Percentiles rank a stretch among this genome's conserved stretches.
Conservation (phyloP, 768 basidiomycete species). For the Leccinum subgranulosum region DNA sequence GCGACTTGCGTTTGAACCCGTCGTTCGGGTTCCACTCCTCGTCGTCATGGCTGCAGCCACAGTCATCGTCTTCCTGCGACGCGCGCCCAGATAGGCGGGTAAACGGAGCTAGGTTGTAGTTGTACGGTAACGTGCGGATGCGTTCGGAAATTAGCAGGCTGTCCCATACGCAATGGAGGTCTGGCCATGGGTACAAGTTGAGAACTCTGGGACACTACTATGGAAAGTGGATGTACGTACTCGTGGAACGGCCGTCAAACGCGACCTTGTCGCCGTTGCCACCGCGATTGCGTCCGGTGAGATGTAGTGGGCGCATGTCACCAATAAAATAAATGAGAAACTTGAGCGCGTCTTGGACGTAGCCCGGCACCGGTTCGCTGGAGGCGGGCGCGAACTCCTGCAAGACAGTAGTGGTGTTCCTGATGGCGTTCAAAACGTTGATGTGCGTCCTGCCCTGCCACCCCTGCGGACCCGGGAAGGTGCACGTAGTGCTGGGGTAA, state of each 20-base stretch:
- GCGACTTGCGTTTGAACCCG: background rate
- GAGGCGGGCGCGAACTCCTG: constrained; percentile 41
- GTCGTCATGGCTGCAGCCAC: background rate
- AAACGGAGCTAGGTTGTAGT: constrained; percentile 55
- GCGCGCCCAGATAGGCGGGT: constrained; percentile 29
- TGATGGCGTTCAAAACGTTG: constrained; percentile 77
- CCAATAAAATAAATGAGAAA: constrained; percentile 94
- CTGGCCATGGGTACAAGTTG: constrained; percentile 29
- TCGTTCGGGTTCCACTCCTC: background rate
- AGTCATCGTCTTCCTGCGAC: constrained; percentile 1
- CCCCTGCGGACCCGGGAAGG: constrained; percentile 71
- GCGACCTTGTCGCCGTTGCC: constrained; percentile 78
- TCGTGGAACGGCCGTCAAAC: constrained; percentile 70
- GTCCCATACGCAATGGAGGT: constrained; percentile 91
- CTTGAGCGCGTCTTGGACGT: constrained; percentile 77
- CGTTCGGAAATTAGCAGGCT: constrained; percentile 75
- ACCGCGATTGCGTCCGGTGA: constrained; percentile 83
- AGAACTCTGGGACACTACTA: background rate
- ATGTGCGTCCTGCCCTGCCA: constrained; percentile 56
- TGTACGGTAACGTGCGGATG: constrained; percentile 64
- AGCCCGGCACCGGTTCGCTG: constrained; percentile 23
- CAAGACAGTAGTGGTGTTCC: constrained; percentile 70
- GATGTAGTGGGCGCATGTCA: constrained; percentile 90
- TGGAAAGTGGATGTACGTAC: constrained; percentile 40
- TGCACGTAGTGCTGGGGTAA: constrained; percentile 71